These are phyloP conservation scores for Pleurotus giganteus DNA, from an alignment of 768 basidiomycete species.

Conservation along the genomic window DNA sequence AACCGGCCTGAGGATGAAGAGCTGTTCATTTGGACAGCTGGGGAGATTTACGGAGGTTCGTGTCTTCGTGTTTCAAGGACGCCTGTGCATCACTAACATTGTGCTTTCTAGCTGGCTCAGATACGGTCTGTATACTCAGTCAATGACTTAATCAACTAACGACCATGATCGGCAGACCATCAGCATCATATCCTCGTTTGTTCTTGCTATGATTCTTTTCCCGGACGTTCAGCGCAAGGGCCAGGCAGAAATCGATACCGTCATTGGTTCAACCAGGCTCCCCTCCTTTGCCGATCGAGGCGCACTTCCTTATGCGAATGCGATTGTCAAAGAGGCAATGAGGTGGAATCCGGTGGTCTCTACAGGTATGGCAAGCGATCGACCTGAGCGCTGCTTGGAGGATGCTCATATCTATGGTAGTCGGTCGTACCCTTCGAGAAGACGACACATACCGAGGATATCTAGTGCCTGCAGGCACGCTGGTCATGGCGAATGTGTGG, in stretches of 20 bases:
- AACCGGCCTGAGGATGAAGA: not conserved
- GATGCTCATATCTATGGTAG: too few species aligned
- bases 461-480: too few species aligned
- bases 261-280: conserved; percentile 21
- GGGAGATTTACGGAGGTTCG: not conserved
- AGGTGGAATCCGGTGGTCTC: conserved; percentile 16
- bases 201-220: conserved; percentile 28
- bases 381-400: too few species aligned
- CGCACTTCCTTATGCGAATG: conserved; percentile 10
- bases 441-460: too few species aligned
- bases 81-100: not conserved
- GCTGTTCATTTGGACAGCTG: not conserved
- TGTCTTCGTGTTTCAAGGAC: not conserved
- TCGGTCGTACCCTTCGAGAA: too few species aligned
- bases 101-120: not conserved
- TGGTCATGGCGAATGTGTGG: too few species aligned
- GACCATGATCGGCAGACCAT: conserved; percentile 25
- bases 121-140: not conserved
- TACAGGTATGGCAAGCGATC: conserved; percentile 12
- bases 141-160: not conserved
- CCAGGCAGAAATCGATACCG: conserved; percentile 28
- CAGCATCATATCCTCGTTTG: conserved; percentile 23
- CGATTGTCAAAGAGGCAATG: conserved; percentile 13
- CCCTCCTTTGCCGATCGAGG: conserved; percentile 24
- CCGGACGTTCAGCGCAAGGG: conserved; percentile 27